Evolutionary conservation across 179 eudicot genomes (phyloP).

Genomic region (Beta macrorhiza): DNA sequence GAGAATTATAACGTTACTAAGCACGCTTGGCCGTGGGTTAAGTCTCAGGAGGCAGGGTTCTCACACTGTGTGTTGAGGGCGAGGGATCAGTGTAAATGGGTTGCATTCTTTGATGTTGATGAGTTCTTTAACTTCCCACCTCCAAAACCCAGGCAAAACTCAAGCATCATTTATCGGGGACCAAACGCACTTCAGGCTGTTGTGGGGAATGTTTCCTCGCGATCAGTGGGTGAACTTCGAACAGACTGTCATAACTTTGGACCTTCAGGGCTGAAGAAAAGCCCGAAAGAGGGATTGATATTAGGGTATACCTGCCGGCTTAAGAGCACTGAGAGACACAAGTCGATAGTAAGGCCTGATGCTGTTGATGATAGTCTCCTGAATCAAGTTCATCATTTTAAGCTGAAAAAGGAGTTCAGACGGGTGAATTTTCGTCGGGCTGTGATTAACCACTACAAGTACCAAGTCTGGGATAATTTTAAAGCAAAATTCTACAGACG

Average conservation of each 20-base stretch:
- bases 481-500: slow-evolving; percentile 77
- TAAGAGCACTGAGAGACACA: slow-evolving; percentile 75
- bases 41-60: slow-evolving; percentile 94
- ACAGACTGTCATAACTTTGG: slow-evolving; percentile 75
- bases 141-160: slow-evolving; percentile 25
- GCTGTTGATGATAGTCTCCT: slow-evolving; percentile 62
- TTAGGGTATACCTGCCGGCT: slow-evolving; percentile 82
- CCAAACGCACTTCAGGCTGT: slow-evolving; percentile 46
- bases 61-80: slow-evolving; percentile 84
- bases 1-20: slow-evolving; percentile 62
- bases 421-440: slow-evolving; percentile 36
- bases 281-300: slow-evolving; percentile 54
- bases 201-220: slow-evolving; percentile 45
- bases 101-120: slow-evolving; percentile 88
- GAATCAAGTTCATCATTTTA: slow-evolving; percentile 85
- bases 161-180: slow-evolving; percentile 31
- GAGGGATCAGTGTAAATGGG: slow-evolving; percentile 69
- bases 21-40: slow-evolving; percentile 94
- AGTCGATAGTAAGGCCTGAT: slow-evolving; percentile 67
- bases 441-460: slow-evolving; percentile 85
- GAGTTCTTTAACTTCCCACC: slow-evolving; percentile 74
- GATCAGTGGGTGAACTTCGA: slow-evolving; percentile 60
- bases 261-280: slow-evolving; percentile 61
- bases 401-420: slow-evolving; percentile 46
- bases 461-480: slow-evolving; percentile 83